phyloP scores from a whole-genome alignment of 2,329 filamentous ascomycete genomes.

The Chalara sp. region DNA sequence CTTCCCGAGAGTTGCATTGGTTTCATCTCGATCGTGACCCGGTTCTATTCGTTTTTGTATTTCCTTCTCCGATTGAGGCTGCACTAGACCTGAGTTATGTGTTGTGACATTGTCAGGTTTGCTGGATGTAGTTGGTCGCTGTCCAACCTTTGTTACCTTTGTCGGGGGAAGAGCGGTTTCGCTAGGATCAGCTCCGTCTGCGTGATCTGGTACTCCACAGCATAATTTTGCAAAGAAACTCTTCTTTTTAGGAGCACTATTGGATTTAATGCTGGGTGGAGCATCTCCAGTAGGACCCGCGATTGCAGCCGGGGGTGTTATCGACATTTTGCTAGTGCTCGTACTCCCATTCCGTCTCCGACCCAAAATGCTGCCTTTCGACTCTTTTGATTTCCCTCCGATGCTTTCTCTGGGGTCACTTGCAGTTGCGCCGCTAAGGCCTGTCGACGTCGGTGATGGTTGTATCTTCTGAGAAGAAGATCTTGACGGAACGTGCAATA shows the following conservation, averaged over 20 bases:
- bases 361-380: slow-evolving; percentile 56
- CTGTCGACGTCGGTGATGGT: slow-evolving; percentile 51
- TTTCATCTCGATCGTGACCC: slow-evolving; percentile 10
- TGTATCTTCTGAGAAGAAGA: slow-evolving; percentile 56
- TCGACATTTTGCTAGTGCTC: slow-evolving; percentile 51
- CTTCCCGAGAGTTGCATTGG: slow-evolving; percentile 9
- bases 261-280: slow-evolving; percentile 22
- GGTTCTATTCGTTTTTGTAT: slow-evolving; percentile 14
- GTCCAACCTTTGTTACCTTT: slow-evolving; percentile 33
- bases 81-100: slow-evolving; percentile 7
- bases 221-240: slow-evolving; percentile 40
- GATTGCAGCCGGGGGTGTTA: slow-evolving; percentile 34
- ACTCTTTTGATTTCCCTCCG: slow-evolving; percentile 57
- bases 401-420: slow-evolving; percentile 56
- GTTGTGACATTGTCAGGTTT: slow-evolving; percentile 19
- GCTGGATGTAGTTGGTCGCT: slow-evolving; percentile 25
- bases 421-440: slow-evolving; percentile 52
- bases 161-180: slow-evolving; percentile 37
- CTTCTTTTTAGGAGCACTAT: slow-evolving; percentile 32
- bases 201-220: slow-evolving; percentile 36
- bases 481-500: slow-evolving; percentile 53
- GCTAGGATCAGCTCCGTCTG: slow-evolving; percentile 34
- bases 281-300: slow-evolving; percentile 31
- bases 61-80: slow-evolving; percentile 22
- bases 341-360: slow-evolving; percentile 60